A percentile compares a stretch with the other conserved stretches of the same genome.
These are phyloP conservation scores for Trichoderma atrobrunneum DNA, from an alignment of 2,329 filamentous ascomycete species.

Conservation along the genomic window DNA sequence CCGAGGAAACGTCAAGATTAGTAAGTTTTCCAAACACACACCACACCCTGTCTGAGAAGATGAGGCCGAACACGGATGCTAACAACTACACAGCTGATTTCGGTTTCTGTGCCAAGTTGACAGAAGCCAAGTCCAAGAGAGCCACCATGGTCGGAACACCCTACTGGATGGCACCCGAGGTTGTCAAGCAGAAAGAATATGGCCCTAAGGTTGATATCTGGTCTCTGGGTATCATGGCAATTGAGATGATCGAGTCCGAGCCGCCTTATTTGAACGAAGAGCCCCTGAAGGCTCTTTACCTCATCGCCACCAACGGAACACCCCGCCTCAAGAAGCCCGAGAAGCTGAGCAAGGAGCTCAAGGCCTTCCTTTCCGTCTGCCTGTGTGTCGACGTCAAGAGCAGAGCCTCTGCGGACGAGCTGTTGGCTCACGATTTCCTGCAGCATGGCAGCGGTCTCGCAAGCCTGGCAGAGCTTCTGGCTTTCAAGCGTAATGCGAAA, in stretches of 20 bases:
- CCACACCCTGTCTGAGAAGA: neutral
- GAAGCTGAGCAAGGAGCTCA: constrained; percentile 95
- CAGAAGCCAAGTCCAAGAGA: constrained; percentile 93
- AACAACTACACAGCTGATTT: constrained; percentile 76
- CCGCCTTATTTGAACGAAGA: constrained; percentile 98
- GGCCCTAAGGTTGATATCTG: constrained; percentile 98
- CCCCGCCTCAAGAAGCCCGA: constrained; percentile 97
- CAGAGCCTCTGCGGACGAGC: constrained; percentile 84
- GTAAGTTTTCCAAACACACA: constrained; percentile 54
- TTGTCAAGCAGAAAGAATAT: constrained; percentile 99
- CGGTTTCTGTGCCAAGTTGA: constrained; percentile 97
- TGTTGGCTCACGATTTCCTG: constrained; percentile 89
- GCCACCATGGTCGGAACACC: constrained; percentile 99
- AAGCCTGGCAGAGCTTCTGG: constrained; percentile 81
- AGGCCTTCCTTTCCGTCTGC: constrained; percentile 94
- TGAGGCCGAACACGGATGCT: neutral
- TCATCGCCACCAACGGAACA: constrained; percentile 97
- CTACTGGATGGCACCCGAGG: constrained; percentile 99
- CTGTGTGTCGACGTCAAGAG: constrained; percentile 95
- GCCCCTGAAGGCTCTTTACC: constrained; percentile 91
- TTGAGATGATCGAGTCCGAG: constrained; percentile 99
- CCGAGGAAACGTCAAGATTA: constrained; percentile 95
- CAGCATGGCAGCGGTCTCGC: constrained; percentile 82
- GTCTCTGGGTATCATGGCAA: constrained; percentile 99
- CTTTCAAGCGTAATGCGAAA: constrained; percentile 76